phyloP scores from a whole-genome alignment of 371 early-diverging fungal species.

The Cladochytrium tenue region DNA sequence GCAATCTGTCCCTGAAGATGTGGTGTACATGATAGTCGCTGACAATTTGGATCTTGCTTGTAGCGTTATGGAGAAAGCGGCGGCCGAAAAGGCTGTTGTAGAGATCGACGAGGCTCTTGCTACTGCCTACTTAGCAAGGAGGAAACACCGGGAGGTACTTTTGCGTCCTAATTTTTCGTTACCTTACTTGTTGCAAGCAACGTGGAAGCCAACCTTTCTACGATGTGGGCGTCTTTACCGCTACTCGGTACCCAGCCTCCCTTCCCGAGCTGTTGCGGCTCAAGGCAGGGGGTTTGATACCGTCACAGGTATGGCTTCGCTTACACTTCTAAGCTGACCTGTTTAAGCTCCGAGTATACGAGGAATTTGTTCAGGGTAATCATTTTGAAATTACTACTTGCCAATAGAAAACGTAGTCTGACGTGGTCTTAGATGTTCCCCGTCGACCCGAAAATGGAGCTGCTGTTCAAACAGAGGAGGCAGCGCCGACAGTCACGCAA shows the following conservation, averaged over 20 bases:
- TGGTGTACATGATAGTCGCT: slow-evolving; percentile 72
- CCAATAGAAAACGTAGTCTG: too few relatives aligned
- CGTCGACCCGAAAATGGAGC: too few relatives aligned
- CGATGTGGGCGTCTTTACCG: slow-evolving; percentile 74
- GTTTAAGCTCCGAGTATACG: slow-evolving; percentile 75
- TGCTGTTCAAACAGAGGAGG: too few relatives aligned
- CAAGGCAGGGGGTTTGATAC: slow-evolving; percentile 76
- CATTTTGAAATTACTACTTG: too few relatives aligned
- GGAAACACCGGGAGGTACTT: slow-evolving; percentile 77
- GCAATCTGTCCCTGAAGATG: slow-evolving; percentile 75
- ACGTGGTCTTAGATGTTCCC: too few relatives aligned
- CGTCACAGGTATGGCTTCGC: slow-evolving; percentile 46
- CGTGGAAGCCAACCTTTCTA: slow-evolving; percentile 85
- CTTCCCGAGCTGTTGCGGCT: slow-evolving; percentile 83
- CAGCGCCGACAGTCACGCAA: too few relatives aligned
- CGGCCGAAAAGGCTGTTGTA: slow-evolving; percentile 84
- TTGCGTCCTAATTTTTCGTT: not conserved
- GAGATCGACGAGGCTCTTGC: slow-evolving; percentile 83
- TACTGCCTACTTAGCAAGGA: slow-evolving; percentile 67
- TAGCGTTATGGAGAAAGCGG: slow-evolving; percentile 87
- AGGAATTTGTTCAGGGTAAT: slow-evolving; percentile 56
- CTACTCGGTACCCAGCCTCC: slow-evolving; percentile 73
- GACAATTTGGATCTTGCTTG: slow-evolving; percentile 93
- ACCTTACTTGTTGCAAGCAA: slow-evolving; percentile 9
- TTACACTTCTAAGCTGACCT: not conserved